phyloP scores from a whole-genome alignment of 2,329 filamentous ascomycete genomes.

The Colletotrichum paranaense region DNA sequence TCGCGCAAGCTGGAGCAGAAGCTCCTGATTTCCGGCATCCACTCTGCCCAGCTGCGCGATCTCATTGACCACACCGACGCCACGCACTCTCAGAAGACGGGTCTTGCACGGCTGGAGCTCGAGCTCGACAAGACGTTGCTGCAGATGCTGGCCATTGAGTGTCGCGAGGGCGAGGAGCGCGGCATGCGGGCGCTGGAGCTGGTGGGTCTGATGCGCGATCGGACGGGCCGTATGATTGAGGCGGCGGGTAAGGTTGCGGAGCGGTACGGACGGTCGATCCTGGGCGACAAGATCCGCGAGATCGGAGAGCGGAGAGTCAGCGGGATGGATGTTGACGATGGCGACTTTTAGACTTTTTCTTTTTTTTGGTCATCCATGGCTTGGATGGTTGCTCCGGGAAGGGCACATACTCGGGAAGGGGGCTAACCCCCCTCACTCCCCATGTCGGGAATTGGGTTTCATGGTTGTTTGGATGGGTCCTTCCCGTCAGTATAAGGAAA shows the following conservation, averaged over 20 bases:
- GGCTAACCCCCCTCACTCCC: not conserved
- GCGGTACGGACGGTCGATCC: slow-evolving; percentile 81
- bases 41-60: slow-evolving; percentile 81
- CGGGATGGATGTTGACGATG: slow-evolving; percentile 66
- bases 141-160: slow-evolving; percentile 90
- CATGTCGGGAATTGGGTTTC: slow-evolving; percentile 12
- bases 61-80: slow-evolving; percentile 75
- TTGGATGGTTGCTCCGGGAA: not conserved
- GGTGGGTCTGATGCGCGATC: slow-evolving; percentile 85
- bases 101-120: slow-evolving; percentile 78
- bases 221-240: slow-evolving; percentile 89
- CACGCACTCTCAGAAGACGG: slow-evolving; percentile 71
- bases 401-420: not conserved
- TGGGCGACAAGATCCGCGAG: slow-evolving; percentile 92
- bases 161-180: slow-evolving; percentile 89
- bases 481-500: slow-evolving; percentile 11
- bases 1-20: slow-evolving; percentile 79
- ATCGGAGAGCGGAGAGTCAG: slow-evolving; percentile 77
- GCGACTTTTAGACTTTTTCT: slow-evolving; percentile 21
- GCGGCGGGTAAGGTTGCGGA: slow-evolving; percentile 90
- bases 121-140: slow-evolving; percentile 91
- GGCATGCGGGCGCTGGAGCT: slow-evolving; percentile 96
- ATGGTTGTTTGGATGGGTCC: slow-evolving; percentile 26
- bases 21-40: slow-evolving; percentile 80
- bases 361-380: not conserved